These are phyloP conservation scores for Botrytis pseudocinerea DNA, from an alignment of 2,329 filamentous ascomycete species.

Conservation along the genomic window DNA sequence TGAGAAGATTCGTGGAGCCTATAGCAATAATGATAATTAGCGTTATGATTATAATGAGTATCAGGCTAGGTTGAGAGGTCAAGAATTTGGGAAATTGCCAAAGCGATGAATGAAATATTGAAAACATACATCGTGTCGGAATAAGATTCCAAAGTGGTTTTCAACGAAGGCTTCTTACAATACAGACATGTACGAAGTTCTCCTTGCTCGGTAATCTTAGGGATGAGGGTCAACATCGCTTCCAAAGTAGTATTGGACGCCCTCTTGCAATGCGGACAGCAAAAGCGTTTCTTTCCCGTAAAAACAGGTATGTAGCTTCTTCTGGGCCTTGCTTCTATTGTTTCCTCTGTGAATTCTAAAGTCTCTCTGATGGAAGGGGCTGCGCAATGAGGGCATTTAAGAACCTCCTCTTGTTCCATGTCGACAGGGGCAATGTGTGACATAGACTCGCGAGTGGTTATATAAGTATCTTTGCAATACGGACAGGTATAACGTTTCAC, in stretches of 20 bases:
- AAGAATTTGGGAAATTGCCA: neutral
- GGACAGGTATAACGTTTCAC: neutral
- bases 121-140: neutral
- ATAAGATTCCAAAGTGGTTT: neutral
- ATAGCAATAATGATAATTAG: neutral
- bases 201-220: neutral
- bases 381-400: neutral
- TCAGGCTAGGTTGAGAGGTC: neutral
- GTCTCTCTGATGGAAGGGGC: neutral
- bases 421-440: neutral
- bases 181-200: neutral
- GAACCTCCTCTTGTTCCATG: neutral
- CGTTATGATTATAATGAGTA: neutral
- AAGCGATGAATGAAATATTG: neutral
- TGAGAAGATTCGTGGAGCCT: neutral
- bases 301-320: neutral
- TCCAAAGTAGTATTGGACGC: neutral
- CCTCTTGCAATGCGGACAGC: neutral
- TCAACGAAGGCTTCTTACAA: neutral
- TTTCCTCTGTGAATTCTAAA: neutral
- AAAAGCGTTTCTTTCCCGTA: neutral
- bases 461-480: neutral
- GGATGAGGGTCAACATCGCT: neutral
- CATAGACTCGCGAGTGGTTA: neutral
- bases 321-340: neutral